A percentile compares a stretch with the other conserved stretches of the same genome.
These are phyloP conservation scores for Neurospora sp. DNA, from an alignment of 2,329 filamentous ascomycete genomes.

Conservation along the genomic window DNA sequence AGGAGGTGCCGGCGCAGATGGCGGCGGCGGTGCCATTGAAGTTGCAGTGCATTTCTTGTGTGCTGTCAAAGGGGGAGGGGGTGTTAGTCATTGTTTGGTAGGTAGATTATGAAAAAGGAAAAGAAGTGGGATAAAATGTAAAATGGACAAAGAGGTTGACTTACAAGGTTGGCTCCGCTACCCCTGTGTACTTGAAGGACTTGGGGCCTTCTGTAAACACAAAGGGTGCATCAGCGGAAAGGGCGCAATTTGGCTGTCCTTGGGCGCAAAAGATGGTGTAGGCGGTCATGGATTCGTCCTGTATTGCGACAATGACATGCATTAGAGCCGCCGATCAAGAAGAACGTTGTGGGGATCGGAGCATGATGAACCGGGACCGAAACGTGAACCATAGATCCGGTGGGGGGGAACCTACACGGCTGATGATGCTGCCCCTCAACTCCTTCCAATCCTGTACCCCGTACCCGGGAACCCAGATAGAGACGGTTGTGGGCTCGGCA, in stretches of 20 bases:
- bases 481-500: constrained; percentile 29
- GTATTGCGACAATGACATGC: neutral
- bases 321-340: neutral
- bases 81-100: neutral
- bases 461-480: constrained; percentile 37
- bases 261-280: constrained; percentile 41
- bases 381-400: neutral
- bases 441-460: constrained; percentile 29
- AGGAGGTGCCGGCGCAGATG: constrained; percentile 39
- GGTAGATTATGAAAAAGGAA: neutral
- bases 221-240: constrained; percentile 38
- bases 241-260: constrained; percentile 31
- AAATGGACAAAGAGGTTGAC: constrained; percentile 10
- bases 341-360: constrained; percentile 6
- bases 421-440: constrained; percentile 36
- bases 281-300: constrained; percentile 32
- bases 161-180: constrained; percentile 33
- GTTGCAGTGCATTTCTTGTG: constrained; percentile 33
- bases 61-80: constrained; percentile 22
- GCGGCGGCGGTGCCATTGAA: constrained; percentile 33
- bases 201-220: constrained; percentile 35
- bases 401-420: constrained; percentile 25
- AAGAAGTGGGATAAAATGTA: neutral
- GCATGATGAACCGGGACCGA: constrained; percentile 7
- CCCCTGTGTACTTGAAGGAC: constrained; percentile 35